phyloP scores from a whole-genome alignment of 176 grass and related monocot species.

The Metroxylon sagu region DNA sequence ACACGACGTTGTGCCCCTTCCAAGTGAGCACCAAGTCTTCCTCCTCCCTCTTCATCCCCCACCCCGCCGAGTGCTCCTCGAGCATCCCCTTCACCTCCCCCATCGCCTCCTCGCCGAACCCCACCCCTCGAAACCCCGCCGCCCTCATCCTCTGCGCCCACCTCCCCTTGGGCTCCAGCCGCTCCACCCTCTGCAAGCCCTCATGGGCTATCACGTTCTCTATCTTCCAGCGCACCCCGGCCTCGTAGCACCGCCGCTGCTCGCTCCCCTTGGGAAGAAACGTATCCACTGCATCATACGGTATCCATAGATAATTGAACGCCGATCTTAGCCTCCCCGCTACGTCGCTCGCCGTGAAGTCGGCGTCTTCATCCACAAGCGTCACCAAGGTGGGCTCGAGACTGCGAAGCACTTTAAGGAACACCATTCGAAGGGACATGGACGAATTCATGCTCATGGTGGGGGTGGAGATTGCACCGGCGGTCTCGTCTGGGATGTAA shows the following conservation, averaged over 20 bases:
- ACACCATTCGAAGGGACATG: conserved; percentile 60
- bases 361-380: conserved; percentile 82
- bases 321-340: conserved; percentile 61
- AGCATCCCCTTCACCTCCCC: conserved; percentile 84
- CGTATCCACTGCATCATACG: conserved; percentile 91
- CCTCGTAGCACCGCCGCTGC: conserved; percentile 88
- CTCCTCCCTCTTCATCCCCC: conserved; percentile 94
- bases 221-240: conserved; percentile 81
- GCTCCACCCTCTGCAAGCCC: conserved; percentile 47
- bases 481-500: conserved; percentile 81
- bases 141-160: conserved; percentile 73
- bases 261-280: conserved; percentile 82
- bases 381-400: conserved; percentile 66
- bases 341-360: conserved; percentile 76
- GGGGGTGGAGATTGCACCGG: conserved; percentile 23
- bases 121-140: conserved; percentile 56
- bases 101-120: conserved; percentile 63
- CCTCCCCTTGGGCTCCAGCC: conserved; percentile 59
- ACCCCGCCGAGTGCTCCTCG: conserved; percentile 87
- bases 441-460: conserved; percentile 15
- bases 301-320: conserved; percentile 98
- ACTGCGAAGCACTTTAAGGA: conserved; percentile 68
- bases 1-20: conserved; percentile 97
- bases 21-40: conserved; percentile 92
- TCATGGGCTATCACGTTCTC: conserved; percentile 90